Percentiles rank a stretch among this genome's conserved stretches.
These are phyloP conservation scores for Sphaerobolus stellatus DNA, from an alignment of 1,284 basidiomycete species.

Conservation along the genomic window DNA sequence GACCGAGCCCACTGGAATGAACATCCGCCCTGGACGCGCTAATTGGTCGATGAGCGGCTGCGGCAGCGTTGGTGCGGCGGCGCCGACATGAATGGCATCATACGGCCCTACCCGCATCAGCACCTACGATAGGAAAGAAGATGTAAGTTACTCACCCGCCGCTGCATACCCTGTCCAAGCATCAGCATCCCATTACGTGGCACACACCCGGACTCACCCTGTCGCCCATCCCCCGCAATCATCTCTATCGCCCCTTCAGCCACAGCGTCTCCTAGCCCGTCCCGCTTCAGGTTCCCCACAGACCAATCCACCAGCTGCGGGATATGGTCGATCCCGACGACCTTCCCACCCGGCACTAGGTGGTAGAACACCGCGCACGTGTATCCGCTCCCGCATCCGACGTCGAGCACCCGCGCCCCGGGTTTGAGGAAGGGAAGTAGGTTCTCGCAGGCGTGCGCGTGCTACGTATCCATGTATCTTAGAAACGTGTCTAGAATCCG, in stretches of 20 bases:
- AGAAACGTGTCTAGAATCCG: neutral
- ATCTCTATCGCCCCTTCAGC: conserved; percentile 56
- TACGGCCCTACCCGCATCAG: conserved; percentile 60
- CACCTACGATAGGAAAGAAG: conserved; percentile 9
- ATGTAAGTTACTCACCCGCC: conserved; percentile 8
- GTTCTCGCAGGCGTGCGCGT: conserved; percentile 77
- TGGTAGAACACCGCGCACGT: conserved; percentile 76
- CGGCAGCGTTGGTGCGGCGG: conserved; percentile 82
- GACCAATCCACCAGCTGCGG: conserved; percentile 74
- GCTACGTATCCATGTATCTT: conserved; percentile 43
- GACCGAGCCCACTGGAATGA: conserved; percentile 82
- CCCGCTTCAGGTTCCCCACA: conserved; percentile 62
- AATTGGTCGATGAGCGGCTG: conserved; percentile 77
- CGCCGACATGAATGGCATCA: conserved; percentile 93
- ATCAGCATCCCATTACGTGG: conserved; percentile 4
- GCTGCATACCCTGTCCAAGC: conserved; percentile 6
- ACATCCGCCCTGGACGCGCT: conserved; percentile 84
- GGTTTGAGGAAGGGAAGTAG: conserved; percentile 70
- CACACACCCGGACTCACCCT: conserved; percentile 45
- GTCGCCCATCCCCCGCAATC: conserved; percentile 78
- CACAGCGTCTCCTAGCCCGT: conserved; percentile 61
- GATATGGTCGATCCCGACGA: conserved; percentile 94
- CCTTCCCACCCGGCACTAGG: conserved; percentile 62
- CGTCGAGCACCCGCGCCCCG: conserved; percentile 75
- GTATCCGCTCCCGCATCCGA: conserved; percentile 80